Evolutionary conservation across 192 early-diverging fungal genomes (phyloP), one percentile per base, ranked within the genome.

Genomic region (Backusella morwellensis): DNA sequence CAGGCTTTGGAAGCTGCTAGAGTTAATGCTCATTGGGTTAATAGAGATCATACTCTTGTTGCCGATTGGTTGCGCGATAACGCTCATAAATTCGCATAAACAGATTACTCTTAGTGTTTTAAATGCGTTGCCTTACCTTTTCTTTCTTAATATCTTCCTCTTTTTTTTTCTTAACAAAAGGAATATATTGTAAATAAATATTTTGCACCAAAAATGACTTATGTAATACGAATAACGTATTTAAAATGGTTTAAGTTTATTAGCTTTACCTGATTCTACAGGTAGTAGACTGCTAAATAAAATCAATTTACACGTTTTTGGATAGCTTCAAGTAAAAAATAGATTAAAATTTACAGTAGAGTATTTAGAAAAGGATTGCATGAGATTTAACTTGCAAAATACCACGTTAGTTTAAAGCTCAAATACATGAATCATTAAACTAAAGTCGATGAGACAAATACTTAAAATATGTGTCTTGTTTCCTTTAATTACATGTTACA

Each of bases 1-100:
- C 94, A 95, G 87, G 88, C 88, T 35, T 78, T 95, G 50, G 94
- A 95, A 79, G 86, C 85, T 66, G 87, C 91, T 74, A 84, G 89
- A 38, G 84, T 88, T 40, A 90, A 91, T 78, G 84, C 87, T 44
- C 83, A 87, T 59, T 90, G 88, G 88, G 67, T 81, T 17, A 34
- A 74, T 32, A 72, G 80, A 32, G 80, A 81, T 59, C 66, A 63
- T 29, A 29, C 77, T 19, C 34, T 35, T 32, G 80, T 81, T 17
- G 73, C 73, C n/a, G 73, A 69, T n/a, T 79, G 78, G 78, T 59
- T 78, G 6, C 26, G 32, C 35, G 63, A 44, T 8, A 73, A 78
- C 14, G 70, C 40, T 15, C 40, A 63, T 3, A 70, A 70, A 23
- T 63, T 63, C 26, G 23, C 56, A 29, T 63, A 63, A 63, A 63